These are phyloP conservation scores for Apiospora phragmitis DNA, from an alignment of 2,329 filamentous ascomycete species.

Conservation along the genomic window DNA sequence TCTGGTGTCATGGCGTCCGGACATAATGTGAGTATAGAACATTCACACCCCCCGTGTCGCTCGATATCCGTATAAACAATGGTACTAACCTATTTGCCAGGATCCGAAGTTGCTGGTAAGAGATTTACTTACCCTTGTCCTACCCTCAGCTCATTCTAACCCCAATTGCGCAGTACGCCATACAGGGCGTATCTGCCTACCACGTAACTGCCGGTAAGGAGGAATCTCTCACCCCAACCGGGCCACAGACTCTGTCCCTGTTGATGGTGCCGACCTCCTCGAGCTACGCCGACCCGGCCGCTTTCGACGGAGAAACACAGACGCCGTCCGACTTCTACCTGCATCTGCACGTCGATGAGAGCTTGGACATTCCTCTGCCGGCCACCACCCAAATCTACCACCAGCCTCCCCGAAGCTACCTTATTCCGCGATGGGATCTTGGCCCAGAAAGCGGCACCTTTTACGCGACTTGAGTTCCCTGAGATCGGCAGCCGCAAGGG, in stretches of 20 bases:
- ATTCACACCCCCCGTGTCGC: background rate
- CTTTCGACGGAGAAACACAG: conserved; percentile 52
- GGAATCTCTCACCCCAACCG: conserved; percentile 76
- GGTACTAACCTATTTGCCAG: background rate
- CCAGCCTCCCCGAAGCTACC: conserved; percentile 86
- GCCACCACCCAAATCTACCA: conserved; percentile 98
- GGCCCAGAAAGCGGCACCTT: conserved; percentile 87
- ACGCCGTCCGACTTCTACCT: conserved; percentile 93
- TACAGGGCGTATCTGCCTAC: conserved; percentile 87
- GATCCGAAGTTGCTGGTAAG: conserved; percentile 12
- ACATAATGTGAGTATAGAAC: conserved; percentile 3
- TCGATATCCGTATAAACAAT: background rate
- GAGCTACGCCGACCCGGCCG: conserved; percentile 58
- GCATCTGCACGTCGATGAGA: conserved; percentile 71
- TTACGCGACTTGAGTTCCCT: conserved; percentile 92
- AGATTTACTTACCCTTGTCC: background rate
- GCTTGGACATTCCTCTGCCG: conserved; percentile 83
- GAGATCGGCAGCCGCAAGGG: conserved; percentile 68
- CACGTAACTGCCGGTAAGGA: conserved; percentile 89
- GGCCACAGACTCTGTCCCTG: conserved; percentile 87
- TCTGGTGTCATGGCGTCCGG: conserved; percentile 8
- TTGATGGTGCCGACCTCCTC: conserved; percentile 94
- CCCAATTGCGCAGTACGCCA: conserved; percentile 48
- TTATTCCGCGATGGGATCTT: conserved; percentile 94
- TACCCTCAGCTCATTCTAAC: background rate